Evolutionary conservation across 2,329 filamentous ascomycete species (phyloP).

Genomic region (Exserohilum rostratum): DNA sequence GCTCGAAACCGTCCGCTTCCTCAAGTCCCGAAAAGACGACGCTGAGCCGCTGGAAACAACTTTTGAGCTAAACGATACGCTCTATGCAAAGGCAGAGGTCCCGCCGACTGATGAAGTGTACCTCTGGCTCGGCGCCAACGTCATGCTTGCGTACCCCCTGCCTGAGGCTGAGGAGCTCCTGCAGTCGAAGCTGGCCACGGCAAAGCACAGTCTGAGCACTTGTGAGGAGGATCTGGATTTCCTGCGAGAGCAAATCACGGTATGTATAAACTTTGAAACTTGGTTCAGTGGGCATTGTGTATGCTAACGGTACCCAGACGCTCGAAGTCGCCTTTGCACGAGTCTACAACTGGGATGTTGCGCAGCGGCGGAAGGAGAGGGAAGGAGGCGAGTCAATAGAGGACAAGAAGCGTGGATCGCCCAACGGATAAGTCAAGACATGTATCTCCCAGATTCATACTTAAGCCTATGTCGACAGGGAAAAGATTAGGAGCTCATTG

Average conservation of each 20-base stretch:
- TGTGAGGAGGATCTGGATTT: slow-evolving; percentile 98
- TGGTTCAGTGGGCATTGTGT: too few relatives aligned
- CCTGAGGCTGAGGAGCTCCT: slow-evolving; percentile 83
- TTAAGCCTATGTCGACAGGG: neutral
- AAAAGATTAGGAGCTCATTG: neutral
- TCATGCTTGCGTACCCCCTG: slow-evolving; percentile 95
- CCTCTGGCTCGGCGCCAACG: slow-evolving; percentile 97
- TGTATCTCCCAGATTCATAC: neutral
- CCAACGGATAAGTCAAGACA: slow-evolving; percentile 22
- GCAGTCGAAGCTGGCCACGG: slow-evolving; percentile 75
- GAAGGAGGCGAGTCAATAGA: slow-evolving; percentile 58
- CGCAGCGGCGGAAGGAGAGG: slow-evolving; percentile 92
- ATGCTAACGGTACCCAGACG: slow-evolving; percentile 63
- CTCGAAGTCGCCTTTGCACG: slow-evolving; percentile 95
- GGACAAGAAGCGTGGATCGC: slow-evolving; percentile 41
- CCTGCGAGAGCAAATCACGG: slow-evolving; percentile 93
- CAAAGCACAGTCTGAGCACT: slow-evolving; percentile 79
- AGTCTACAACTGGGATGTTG: slow-evolving; percentile 99
- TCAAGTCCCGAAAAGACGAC: slow-evolving; percentile 75
- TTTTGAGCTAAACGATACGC: slow-evolving; percentile 95
- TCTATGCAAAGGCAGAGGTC: slow-evolving; percentile 87
- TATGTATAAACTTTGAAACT: slow-evolving; percentile 44
- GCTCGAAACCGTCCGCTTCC: slow-evolving; percentile 84
- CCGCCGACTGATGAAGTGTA: slow-evolving; percentile 89
- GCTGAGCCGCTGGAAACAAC: slow-evolving; percentile 82